Percentiles rank a stretch among this genome's conserved stretches.
phyloP scores from a whole-genome alignment of 495 filamentous ascomycete genomes.

The Endocarpon pusillum region DNA sequence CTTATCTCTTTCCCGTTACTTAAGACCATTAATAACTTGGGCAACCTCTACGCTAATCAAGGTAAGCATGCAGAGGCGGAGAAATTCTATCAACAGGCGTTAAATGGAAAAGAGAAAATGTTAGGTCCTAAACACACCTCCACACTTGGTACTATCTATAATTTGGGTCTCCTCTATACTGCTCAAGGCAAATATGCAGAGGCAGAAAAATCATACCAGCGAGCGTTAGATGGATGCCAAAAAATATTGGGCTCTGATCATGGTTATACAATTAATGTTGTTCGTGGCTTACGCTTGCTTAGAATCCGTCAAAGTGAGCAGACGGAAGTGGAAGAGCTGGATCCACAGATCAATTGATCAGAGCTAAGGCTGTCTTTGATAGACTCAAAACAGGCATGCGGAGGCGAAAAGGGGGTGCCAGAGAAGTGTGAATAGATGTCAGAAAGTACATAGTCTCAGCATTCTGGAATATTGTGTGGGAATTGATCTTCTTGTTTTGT shows the following conservation, averaged over 20 bases:
- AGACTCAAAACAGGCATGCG: constrained; percentile 13
- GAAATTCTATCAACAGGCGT: constrained; percentile 11
- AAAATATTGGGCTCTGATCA: constrained; percentile 13
- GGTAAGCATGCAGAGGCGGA: constrained; percentile 11
- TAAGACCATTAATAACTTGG: constrained; percentile 6
- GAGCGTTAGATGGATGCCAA: constrained; percentile 15
- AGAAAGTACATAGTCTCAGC: too few relatives aligned
- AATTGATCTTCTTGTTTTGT: too few relatives aligned
- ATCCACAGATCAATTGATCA: constrained; percentile 12
- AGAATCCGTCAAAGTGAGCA: constrained; percentile 8
- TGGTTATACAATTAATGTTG: constrained; percentile 7
- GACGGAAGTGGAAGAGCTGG: constrained; percentile 12
- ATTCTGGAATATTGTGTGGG: too few relatives aligned
- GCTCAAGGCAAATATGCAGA: constrained; percentile 13
- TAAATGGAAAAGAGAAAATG: constrained; percentile 17
- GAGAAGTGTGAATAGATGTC: constrained; percentile 14
- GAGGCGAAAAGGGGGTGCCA: constrained; percentile 18
- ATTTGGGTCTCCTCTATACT: constrained; percentile 11
- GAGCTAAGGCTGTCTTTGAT: constrained; percentile 14
- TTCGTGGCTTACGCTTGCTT: constrained; percentile 12
- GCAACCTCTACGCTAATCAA: constrained; percentile 5
- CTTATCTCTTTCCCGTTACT: constrained; percentile 14
- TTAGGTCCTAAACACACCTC: constrained; percentile 11
- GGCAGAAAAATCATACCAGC: constrained; percentile 16
- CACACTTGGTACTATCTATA: constrained; percentile 16